Conservation (phyloP, 352 stramenopile genomes). For the Phytopythium aichiense region DNA sequence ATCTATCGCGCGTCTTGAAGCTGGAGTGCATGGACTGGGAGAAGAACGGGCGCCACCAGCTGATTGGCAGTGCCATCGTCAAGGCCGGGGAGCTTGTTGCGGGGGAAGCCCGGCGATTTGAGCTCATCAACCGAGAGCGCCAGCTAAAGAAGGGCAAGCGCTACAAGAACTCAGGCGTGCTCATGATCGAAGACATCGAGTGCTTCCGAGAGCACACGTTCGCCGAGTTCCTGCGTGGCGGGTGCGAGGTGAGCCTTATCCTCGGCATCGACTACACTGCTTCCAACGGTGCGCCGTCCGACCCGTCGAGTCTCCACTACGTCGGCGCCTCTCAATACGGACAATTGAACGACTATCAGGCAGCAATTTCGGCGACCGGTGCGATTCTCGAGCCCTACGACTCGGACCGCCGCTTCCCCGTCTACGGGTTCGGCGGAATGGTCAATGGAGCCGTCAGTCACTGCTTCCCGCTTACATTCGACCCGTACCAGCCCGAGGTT, state of each 20-base stretch:
- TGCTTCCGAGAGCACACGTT: slow-evolving; percentile 69
- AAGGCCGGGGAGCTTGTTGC: slow-evolving; percentile 54
- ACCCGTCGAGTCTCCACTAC: slow-evolving; percentile 61
- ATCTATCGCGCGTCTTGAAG: slow-evolving; percentile 50
- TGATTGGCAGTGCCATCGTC: slow-evolving; percentile 53
- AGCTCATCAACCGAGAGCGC: slow-evolving; percentile 65
- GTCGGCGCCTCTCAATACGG: slow-evolving; percentile 44
- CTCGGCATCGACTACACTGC: slow-evolving; percentile 83
- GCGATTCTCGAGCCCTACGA: slow-evolving; percentile 77
- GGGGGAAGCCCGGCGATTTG: slow-evolving; percentile 39
- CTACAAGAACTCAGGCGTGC: slow-evolving; percentile 71
- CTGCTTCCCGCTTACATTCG: slow-evolving; percentile 71
- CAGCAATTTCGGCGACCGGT: slow-evolving; percentile 61
- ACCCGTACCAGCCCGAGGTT: slow-evolving; percentile 54
- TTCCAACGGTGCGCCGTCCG: slow-evolving; percentile 43
- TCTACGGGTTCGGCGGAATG: slow-evolving; percentile 77
- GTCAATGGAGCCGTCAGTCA: slow-evolving; percentile 60
- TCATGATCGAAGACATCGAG: slow-evolving; percentile 52
- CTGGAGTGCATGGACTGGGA: slow-evolving; percentile 82
- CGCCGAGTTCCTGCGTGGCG: slow-evolving; percentile 62
- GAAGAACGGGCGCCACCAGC: slow-evolving; percentile 59
- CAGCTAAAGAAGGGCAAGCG: slow-evolving; percentile 65
- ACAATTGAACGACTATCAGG: slow-evolving; percentile 76
- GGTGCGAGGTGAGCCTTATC: slow-evolving; percentile 73
- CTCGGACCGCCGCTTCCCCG: slow-evolving; percentile 65